Percentiles rank a stretch among this genome's conserved stretches.
Conservation (phyloP, 2,329 filamentous ascomycete genomes). For the Beauveria pseudobassiana region DNA sequence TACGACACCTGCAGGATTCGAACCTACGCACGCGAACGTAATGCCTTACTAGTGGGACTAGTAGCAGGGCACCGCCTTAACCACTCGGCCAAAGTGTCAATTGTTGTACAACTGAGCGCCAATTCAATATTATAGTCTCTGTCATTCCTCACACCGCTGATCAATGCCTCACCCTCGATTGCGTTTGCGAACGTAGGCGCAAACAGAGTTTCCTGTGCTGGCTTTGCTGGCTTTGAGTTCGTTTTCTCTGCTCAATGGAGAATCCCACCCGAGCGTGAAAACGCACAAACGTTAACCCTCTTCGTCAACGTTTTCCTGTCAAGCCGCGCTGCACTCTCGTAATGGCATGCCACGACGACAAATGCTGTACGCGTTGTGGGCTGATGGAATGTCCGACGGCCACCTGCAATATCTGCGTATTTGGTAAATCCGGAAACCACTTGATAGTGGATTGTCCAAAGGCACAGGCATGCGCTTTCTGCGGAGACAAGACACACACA, state of each 20-base stretch:
- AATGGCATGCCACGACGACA: not conserved
- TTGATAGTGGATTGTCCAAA: not conserved
- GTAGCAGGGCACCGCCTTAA: constrained; percentile 1
- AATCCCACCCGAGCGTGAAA: not conserved
- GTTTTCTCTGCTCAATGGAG: not conserved
- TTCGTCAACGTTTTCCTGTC: not conserved
- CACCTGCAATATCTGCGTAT: not conserved
- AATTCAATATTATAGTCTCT: not conserved
- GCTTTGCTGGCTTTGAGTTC: not conserved
- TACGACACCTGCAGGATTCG: not conserved
- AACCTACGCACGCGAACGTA: constrained; percentile 1
- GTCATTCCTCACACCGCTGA: too few relatives aligned
- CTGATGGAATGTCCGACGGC: not conserved
- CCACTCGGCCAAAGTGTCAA: not conserved
- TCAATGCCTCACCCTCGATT: not conserved
- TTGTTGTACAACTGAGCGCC: not conserved
- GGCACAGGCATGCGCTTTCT: not conserved
- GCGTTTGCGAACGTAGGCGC: not conserved
- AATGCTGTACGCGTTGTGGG: not conserved
- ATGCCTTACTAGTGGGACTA: not conserved
- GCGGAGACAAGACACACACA: not conserved
- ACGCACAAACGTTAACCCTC: not conserved
- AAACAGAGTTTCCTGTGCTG: not conserved
- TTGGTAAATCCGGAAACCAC: not conserved
- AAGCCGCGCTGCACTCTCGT: not conserved